phyloP scores from a whole-genome alignment of 768 basidiomycete genomes.

The Boletus rubescentipes region DNA sequence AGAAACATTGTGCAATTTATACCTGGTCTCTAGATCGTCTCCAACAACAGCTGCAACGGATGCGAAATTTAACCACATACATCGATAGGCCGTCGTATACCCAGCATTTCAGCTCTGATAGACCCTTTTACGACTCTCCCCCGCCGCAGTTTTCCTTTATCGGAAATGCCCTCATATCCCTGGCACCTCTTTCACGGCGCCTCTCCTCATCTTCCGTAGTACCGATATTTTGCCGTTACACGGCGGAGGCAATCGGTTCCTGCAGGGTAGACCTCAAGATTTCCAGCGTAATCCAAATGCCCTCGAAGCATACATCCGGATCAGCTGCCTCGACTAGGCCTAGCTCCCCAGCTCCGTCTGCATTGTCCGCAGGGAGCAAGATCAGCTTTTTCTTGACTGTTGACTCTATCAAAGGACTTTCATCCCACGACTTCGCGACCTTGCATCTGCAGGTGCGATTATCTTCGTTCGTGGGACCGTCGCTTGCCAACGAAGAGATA shows the following conservation, averaged over 20 bases:
- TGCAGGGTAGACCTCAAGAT: slow-evolving; percentile 86
- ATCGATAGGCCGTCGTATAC: slow-evolving; percentile 92
- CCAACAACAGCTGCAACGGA: slow-evolving; percentile 84
- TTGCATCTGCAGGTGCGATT: slow-evolving; percentile 87
- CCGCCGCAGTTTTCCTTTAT: slow-evolving; percentile 91
- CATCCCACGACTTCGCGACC: slow-evolving; percentile 84
- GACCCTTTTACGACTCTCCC: slow-evolving; percentile 88
- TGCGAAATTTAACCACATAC: slow-evolving; percentile 90
- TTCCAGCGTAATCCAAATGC: slow-evolving; percentile 59
- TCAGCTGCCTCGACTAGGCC: slow-evolving; percentile 71
- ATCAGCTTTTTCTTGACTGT: slow-evolving; percentile 82
- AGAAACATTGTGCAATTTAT: slow-evolving; percentile 82
- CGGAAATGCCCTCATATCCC: slow-evolving; percentile 79
- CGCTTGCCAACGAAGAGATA: slow-evolving; percentile 71
- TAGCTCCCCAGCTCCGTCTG: slow-evolving; percentile 68
- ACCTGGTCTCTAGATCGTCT: slow-evolving; percentile 89
- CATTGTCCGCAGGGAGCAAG: slow-evolving; percentile 73
- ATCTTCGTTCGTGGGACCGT: slow-evolving; percentile 80
- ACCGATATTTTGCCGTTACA: slow-evolving; percentile 93
- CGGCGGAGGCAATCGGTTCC: slow-evolving; percentile 92
- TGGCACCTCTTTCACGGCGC: slow-evolving; percentile 76
- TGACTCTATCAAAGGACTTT: slow-evolving; percentile 85
- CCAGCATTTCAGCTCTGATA: slow-evolving; percentile 90
- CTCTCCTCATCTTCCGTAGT: slow-evolving; percentile 72
- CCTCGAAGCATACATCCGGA: slow-evolving; percentile 57